phyloP scores from a whole-genome alignment of 2,329 filamentous ascomycete species.

The Sporothrix brasiliensis region DNA sequence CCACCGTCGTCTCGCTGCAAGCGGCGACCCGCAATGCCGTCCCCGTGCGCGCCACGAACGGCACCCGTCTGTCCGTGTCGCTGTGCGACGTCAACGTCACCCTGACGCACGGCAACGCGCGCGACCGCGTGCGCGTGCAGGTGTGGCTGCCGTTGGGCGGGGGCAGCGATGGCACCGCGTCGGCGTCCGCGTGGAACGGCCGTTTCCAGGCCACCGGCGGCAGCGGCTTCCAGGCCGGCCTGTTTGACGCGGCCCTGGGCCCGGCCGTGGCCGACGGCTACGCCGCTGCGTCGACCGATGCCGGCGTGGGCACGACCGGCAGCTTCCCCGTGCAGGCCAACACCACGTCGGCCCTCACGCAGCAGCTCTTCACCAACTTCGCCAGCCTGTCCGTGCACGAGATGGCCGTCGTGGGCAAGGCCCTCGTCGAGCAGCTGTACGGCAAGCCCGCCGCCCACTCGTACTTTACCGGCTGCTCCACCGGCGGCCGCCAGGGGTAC shows the following conservation, averaged over 20 bases:
- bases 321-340: slow-evolving; percentile 8
- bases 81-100: slow-evolving; percentile 10
- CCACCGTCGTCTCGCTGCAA: neutral
- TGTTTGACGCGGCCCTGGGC: neutral
- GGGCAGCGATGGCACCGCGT: too few relatives aligned
- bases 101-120: neutral
- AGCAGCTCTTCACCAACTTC: neutral
- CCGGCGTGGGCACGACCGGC: neutral
- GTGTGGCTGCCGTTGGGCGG: neutral
- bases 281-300: neutral
- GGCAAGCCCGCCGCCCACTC: neutral
- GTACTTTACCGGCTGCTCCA: slow-evolving; percentile 3
- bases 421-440: neutral
- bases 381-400: neutral
- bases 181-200: neutral
- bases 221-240: slow-evolving; percentile 4
- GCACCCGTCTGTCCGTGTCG: neutral
- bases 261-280: slow-evolving; percentile 1
- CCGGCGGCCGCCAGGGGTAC: slow-evolving; percentile 2
- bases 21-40: neutral
- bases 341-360: neutral
- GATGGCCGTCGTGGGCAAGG: slow-evolving; percentile 10
- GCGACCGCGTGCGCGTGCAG: neutral
- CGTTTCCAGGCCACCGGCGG: slow-evolving; percentile 6
- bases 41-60: neutral